phyloP scores from a whole-genome alignment of 495 filamentous ascomycete genomes.

The Lindgomyces ingoldianus region DNA sequence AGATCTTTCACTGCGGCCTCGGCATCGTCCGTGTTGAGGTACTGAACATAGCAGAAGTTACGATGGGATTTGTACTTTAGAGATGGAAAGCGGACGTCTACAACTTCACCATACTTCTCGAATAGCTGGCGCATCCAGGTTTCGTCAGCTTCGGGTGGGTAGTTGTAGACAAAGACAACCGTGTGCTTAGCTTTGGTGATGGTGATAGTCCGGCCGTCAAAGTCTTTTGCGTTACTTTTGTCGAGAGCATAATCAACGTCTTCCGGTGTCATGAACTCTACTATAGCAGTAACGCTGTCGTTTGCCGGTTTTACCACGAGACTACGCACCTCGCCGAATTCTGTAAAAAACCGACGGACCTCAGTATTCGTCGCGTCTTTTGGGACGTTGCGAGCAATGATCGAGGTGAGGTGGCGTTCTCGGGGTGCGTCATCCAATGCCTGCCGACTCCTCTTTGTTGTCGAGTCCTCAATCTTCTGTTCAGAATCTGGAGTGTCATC shows the following conservation, averaged over 20 bases:
- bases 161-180: constrained; percentile 90
- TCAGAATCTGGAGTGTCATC: constrained; percentile 53
- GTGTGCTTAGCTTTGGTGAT: constrained; percentile 71
- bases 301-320: constrained; percentile 65
- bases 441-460: constrained; percentile 35
- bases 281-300: constrained; percentile 65
- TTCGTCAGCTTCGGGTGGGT: constrained; percentile 82
- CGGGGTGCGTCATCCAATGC: constrained; percentile 51
- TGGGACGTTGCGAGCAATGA: constrained; percentile 78
- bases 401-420: constrained; percentile 85
- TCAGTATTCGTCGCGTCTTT: constrained; percentile 64
- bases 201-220: constrained; percentile 68
- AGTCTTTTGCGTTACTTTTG: constrained; percentile 71
- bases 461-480: constrained; percentile 31
- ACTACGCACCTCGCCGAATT: constrained; percentile 43
- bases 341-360: constrained; percentile 85
- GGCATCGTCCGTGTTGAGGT: constrained; percentile 63
- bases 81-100: constrained; percentile 85
- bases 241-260: constrained; percentile 70
- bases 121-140: constrained; percentile 75
- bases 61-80: constrained; percentile 84
- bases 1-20: constrained; percentile 63
- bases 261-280: constrained; percentile 81
- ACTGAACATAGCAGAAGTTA: constrained; percentile 93
- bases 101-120: constrained; percentile 72